These are phyloP conservation scores for Fusarium sp. DNA, from an alignment of 2,329 filamentous ascomycete genomes.

Conservation along the genomic window DNA sequence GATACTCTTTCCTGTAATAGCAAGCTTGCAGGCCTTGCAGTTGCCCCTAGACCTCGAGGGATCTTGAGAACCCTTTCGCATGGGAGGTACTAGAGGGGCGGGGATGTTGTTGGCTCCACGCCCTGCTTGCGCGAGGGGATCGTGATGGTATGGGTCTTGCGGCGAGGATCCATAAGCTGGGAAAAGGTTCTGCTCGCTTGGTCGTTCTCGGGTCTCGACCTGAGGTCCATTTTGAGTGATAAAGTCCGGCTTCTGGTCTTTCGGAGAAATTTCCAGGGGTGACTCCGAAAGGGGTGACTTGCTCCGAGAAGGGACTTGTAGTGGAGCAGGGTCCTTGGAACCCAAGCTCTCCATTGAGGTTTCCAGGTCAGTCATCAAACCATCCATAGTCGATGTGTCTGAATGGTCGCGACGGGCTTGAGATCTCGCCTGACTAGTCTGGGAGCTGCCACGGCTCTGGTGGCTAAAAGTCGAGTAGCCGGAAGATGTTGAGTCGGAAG, in stretches of 20 bases:
- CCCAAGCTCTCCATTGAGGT: constrained; percentile 57
- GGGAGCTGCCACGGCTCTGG: constrained; percentile 69
- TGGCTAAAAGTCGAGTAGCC: constrained; percentile 71
- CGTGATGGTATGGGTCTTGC: constrained; percentile 25
- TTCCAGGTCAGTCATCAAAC: constrained; percentile 67
- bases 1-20: constrained; percentile 90
- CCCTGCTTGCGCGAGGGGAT: constrained; percentile 20
- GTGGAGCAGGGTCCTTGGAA: constrained; percentile 45
- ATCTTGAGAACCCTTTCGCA: constrained; percentile 54
- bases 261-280: constrained; percentile 43
- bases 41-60: constrained; percentile 71
- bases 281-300: constrained; percentile 45
- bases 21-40: constrained; percentile 83
- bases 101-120: constrained; percentile 14
- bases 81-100: constrained; percentile 31
- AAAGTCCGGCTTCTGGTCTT: constrained; percentile 37
- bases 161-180: constrained; percentile 34
- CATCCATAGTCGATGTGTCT: constrained; percentile 60
- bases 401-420: constrained; percentile 53
- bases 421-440: constrained; percentile 57
- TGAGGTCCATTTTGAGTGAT: constrained; percentile 37
- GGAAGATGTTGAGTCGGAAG: constrained; percentile 74
- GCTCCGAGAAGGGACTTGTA: constrained; percentile 41
- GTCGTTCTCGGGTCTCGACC: constrained; percentile 20
- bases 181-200: constrained; percentile 21